phyloP scores from a whole-genome alignment of 73 alveolate species.

The Urostyla sp. region DNA sequence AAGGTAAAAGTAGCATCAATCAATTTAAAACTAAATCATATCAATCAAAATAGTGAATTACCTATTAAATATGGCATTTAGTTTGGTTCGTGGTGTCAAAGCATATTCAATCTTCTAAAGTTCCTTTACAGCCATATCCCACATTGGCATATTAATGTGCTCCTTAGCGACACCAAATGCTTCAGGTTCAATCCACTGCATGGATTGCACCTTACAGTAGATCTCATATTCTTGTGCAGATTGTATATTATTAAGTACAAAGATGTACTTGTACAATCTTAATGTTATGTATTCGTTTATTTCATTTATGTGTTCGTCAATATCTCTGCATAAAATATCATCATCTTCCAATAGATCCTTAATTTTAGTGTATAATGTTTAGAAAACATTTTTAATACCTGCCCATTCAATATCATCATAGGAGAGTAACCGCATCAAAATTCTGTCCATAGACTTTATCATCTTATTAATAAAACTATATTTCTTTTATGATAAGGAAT shows the following conservation, averaged over 20 bases:
- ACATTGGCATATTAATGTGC: slow-evolving; percentile 25
- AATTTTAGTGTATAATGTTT: slow-evolving; percentile 5
- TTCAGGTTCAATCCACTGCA: slow-evolving; percentile 31
- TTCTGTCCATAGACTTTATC: background rate
- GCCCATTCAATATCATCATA: slow-evolving; percentile 42
- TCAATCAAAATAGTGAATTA: too few species aligned
- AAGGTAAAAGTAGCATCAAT: slow-evolving; percentile 18
- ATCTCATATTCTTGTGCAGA: slow-evolving; percentile 28
- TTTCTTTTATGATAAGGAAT: background rate
- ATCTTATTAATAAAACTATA: slow-evolving; percentile 17
- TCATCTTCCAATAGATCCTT: slow-evolving; percentile 13
- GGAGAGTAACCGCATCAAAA: background rate
- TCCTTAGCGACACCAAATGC: slow-evolving; percentile 28
- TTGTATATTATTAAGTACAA: background rate
- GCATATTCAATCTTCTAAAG: slow-evolving; percentile 16
- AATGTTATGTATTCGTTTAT: slow-evolving; percentile 24
- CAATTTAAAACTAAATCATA: slow-evolving; percentile 22
- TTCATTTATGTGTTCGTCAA: slow-evolving; percentile 51
- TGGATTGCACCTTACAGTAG: slow-evolving; percentile 8
- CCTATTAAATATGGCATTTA: slow-evolving; percentile 13
- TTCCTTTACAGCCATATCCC: slow-evolving; percentile 34
- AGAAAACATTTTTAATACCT: slow-evolving; percentile 9
- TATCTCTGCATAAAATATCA: slow-evolving; percentile 20
- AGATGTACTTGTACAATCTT: slow-evolving; percentile 28
- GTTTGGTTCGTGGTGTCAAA: slow-evolving; percentile 28